Conservation (phyloP, 2,329 filamentous ascomycete genomes). For the Sporothrix pseudoabietina region DNA sequence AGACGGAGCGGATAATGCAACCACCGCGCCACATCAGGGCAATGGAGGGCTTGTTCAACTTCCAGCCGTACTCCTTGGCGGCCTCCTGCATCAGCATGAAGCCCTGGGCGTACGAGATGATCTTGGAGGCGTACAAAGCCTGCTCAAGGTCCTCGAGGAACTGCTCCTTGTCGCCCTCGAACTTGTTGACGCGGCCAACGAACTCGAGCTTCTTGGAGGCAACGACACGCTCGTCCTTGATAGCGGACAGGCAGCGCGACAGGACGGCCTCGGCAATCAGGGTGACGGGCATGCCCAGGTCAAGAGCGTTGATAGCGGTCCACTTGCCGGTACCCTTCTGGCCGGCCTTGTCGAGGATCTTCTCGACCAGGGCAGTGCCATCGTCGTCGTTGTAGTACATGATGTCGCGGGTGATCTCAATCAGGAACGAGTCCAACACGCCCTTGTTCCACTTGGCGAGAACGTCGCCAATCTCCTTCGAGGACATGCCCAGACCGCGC, state of each 20-base stretch:
- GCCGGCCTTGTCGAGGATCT: constrained; percentile 97
- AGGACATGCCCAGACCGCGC: constrained; percentile 83
- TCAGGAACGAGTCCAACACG: constrained; percentile 97
- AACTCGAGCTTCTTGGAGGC: constrained; percentile 76
- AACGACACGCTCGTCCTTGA: constrained; percentile 89
- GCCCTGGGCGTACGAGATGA: constrained; percentile 98
- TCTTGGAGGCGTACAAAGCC: constrained; percentile 98
- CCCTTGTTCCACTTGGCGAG: constrained; percentile 98
- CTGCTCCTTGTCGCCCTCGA: constrained; percentile 86
- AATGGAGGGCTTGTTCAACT: constrained; percentile 99
- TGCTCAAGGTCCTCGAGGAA: constrained; percentile 98
- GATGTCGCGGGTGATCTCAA: constrained; percentile 98
- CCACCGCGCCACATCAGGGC: constrained; percentile 99
- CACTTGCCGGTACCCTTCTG: constrained; percentile 99
- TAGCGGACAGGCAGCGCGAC: constrained; percentile 85
- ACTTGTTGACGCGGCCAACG: constrained; percentile 73
- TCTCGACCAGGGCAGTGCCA: constrained; percentile 87
- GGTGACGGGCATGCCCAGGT: constrained; percentile 97
- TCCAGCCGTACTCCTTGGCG: constrained; percentile 94
- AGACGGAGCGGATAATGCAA: constrained; percentile 99
- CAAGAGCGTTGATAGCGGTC: constrained; percentile 98
- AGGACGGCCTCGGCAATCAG: constrained; percentile 97
- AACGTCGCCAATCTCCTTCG: constrained; percentile 95
- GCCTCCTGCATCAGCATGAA: constrained; percentile 99
- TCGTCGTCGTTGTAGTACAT: constrained; percentile 98